phyloP scores from a whole-genome alignment of 2,329 filamentous ascomycete genomes.

The Ramichloridium luteum region DNA sequence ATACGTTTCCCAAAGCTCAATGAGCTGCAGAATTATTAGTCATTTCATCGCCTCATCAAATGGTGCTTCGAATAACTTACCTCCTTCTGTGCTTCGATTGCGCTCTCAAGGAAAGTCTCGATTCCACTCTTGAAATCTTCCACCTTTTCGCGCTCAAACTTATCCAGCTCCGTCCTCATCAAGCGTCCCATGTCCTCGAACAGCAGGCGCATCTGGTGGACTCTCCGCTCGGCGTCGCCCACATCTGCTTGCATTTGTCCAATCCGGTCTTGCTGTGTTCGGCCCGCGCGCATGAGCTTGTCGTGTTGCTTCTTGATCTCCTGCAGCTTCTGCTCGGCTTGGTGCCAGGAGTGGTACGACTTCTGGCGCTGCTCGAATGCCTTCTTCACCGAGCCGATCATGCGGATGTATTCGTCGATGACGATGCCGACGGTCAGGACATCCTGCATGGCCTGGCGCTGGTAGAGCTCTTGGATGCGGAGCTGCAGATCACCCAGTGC shows the following conservation, averaged over 20 bases:
- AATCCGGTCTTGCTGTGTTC: conserved; percentile 88
- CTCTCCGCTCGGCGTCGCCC: conserved; percentile 83
- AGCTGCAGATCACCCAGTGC: conserved; percentile 87
- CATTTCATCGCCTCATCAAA: conserved; percentile 4
- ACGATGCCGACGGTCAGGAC: conserved; percentile 93
- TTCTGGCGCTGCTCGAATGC: conserved; percentile 90
- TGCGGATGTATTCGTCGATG: conserved; percentile 92
- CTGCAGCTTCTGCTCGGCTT: conserved; percentile 75
- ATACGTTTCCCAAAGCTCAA: conserved; percentile 97
- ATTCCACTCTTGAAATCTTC: conserved; percentile 98
- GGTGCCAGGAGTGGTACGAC: conserved; percentile 88
- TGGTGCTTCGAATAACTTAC: conserved; percentile 38
- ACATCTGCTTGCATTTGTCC: conserved; percentile 90
- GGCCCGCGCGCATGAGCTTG: conserved; percentile 86
- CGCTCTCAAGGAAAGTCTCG: conserved; percentile 92
- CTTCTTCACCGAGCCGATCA: conserved; percentile 90
- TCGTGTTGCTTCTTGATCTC: conserved; percentile 85
- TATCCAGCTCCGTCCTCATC: conserved; percentile 81
- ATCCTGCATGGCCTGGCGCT: conserved; percentile 93
- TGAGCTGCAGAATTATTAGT: conserved; percentile 38
- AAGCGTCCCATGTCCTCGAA: conserved; percentile 97
- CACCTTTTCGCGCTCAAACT: conserved; percentile 94
- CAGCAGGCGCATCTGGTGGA: conserved; percentile 75
- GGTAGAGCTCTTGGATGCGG: conserved; percentile 87
- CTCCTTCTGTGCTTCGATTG: conserved; percentile 97